phyloP scores from a whole-genome alignment of 108 stramenopile species.

The Nitzschia inconspicua region DNA sequence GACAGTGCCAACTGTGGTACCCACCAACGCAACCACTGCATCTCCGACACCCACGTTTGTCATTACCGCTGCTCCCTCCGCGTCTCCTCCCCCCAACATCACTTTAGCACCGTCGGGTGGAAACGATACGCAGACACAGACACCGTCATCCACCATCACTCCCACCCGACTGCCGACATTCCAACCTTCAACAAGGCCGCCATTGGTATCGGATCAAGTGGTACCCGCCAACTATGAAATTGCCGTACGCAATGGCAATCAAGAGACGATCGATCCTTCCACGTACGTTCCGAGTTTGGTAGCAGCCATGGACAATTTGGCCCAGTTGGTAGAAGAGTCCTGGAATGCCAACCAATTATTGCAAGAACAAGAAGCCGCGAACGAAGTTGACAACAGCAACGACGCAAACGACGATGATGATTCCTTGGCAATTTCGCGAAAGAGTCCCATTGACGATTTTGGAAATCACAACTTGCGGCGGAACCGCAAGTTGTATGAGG shows the following conservation, averaged over 20 bases:
- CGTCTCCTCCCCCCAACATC: too few species aligned
- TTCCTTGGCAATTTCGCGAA: not conserved
- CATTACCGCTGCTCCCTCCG: too few species aligned
- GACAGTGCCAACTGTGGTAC: not conserved
- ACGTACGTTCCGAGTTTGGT: not conserved
- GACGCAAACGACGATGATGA: not conserved
- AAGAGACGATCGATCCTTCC: not conserved
- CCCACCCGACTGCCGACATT: too few species aligned
- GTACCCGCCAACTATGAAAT: not conserved
- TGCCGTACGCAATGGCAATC: not conserved
- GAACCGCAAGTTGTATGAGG: not conserved
- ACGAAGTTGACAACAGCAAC: constrained; percentile 10
- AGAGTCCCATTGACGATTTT: too few species aligned
- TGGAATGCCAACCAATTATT: not conserved
- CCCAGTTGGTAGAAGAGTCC: not conserved
- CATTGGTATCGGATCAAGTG: not conserved
- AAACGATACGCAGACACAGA: too few species aligned
- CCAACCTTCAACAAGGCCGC: not conserved
- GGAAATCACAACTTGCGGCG: not conserved
- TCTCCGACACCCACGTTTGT: not conserved
- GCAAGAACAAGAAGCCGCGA: not conserved
- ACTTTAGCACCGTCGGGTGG: too few species aligned
- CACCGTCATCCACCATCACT: too few species aligned
- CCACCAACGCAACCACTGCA: not conserved
- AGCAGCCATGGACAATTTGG: constrained; percentile 1